phyloP scores from a whole-genome alignment of 2,329 filamentous ascomycete genomes.

The Ophiostoma quercus region DNA sequence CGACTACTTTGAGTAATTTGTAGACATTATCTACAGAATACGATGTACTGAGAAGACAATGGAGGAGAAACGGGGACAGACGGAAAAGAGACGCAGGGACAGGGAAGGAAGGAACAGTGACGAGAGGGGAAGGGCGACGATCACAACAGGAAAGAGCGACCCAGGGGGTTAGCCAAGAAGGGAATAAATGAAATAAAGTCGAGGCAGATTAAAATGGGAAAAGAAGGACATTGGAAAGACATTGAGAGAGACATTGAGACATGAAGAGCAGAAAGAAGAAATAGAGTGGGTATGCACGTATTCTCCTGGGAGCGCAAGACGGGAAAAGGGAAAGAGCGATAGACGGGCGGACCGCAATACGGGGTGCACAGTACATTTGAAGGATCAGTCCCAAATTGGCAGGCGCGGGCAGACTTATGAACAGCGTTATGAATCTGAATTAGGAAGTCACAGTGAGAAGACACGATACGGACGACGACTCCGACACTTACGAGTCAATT shows the following conservation, averaged over 20 bases:
- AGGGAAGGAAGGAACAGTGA: conserved; percentile 13
- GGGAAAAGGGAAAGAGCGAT: conserved; percentile 3
- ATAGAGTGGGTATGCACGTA: background rate
- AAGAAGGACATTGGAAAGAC: background rate
- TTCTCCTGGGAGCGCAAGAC: background rate
- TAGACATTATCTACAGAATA: background rate
- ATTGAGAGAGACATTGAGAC: background rate
- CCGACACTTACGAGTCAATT: background rate
- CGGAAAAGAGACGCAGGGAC: conserved; percentile 10
- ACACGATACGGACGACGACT: background rate
- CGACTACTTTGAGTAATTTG: too few species aligned
- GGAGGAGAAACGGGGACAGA: background rate
- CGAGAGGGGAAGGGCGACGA: conserved; percentile 21
- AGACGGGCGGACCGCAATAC: background rate
- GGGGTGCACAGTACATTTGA: background rate
- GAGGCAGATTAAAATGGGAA: background rate
- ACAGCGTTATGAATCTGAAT: too few species aligned
- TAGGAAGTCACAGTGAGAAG: background rate
- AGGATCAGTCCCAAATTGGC: background rate
- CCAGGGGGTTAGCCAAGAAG: conserved; percentile 15
- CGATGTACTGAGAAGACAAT: background rate
- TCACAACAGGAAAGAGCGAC: conserved; percentile 23
- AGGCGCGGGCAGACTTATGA: background rate
- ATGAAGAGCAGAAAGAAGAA: background rate
- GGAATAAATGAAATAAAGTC: background rate